Evolutionary conservation across 345 rosid genomes (phyloP).

Genomic region (Lepidium aucheri): DNA sequence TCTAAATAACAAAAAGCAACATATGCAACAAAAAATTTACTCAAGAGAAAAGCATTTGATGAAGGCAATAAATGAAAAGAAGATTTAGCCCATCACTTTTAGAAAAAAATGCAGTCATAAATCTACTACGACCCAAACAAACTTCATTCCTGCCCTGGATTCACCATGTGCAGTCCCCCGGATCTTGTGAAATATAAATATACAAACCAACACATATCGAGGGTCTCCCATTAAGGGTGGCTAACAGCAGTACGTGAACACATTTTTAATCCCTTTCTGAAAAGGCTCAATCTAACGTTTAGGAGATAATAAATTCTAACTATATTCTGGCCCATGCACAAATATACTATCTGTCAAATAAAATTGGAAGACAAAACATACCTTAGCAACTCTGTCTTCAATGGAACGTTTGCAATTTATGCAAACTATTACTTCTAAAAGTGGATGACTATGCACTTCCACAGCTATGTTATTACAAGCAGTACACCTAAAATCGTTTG

Average conservation of each 20-base stretch:
- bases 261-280: not conserved
- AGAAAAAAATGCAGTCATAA: not conserved
- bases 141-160: not conserved
- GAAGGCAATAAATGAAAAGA: not conserved
- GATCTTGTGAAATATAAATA: not conserved
- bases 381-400: slow-evolving; percentile 67
- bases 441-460: slow-evolving; percentile 76
- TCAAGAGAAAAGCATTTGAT: not conserved
- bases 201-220: not conserved
- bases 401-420: slow-evolving; percentile 63
- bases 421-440: slow-evolving; percentile 81
- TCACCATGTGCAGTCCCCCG: not conserved
- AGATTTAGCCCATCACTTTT: not conserved
- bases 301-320: not conserved
- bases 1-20: not conserved
- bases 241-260: not conserved
- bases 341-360: not conserved
- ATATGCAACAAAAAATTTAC: not conserved
- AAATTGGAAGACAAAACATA: slow-evolving; percentile 25
- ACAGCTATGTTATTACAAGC: slow-evolving; percentile 56
- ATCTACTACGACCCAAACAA: not conserved
- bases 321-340: slow-evolving; percentile 9
- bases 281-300: not conserved
- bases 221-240: not conserved
- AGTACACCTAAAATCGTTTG: slow-evolving; percentile 56